These are phyloP conservation scores for Heterobasidion occidentale DNA, from an alignment of 1,284 basidiomycete genomes.

Conservation along the genomic window DNA sequence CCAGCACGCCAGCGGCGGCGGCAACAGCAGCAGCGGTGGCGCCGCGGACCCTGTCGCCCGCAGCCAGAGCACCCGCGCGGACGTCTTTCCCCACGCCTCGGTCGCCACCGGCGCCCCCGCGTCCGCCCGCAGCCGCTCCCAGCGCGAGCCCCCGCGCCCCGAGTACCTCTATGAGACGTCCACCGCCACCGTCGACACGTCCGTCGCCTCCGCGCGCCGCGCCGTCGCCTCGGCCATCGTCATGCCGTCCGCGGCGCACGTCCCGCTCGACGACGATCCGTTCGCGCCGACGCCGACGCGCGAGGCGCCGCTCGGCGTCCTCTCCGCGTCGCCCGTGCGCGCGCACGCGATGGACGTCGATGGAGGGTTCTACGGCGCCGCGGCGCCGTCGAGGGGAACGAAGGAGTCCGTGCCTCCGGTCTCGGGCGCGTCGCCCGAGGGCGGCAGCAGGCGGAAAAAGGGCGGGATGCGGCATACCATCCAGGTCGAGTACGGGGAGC, in stretches of 20 bases:
- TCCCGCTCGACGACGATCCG: constrained; percentile 40
- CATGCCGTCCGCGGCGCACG: constrained; percentile 28
- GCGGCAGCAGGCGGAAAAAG: constrained; percentile 9
- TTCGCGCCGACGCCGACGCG: constrained; percentile 31
- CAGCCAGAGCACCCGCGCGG: constrained; percentile 36
- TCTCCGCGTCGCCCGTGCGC: not conserved
- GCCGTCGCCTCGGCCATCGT: constrained; percentile 29
- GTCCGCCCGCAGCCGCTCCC: constrained; percentile 26
- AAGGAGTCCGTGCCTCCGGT: too few species aligned
- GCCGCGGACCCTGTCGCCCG: constrained; percentile 29
- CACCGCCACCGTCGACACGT: constrained; percentile 32
- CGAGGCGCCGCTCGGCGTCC: constrained; percentile 13
- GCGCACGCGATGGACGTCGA: too few species aligned
- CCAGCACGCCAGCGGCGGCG: constrained; percentile 23
- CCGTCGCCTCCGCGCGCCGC: constrained; percentile 21
- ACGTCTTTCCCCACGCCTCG: constrained; percentile 25
- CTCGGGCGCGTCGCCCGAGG: not conserved
- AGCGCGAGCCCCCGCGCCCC: constrained; percentile 29
- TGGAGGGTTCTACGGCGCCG: too few species aligned
- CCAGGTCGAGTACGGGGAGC: constrained; percentile 80
- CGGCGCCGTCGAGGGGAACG: too few species aligned
- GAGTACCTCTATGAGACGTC: constrained; percentile 49
- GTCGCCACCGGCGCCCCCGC: constrained; percentile 16
- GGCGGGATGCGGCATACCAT: constrained; percentile 73
- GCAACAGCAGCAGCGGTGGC: not conserved